Percentiles rank a stretch among this genome's conserved stretches.
These are phyloP conservation scores for Dioscorea cayenensis DNA, from an alignment of 116 monocot genomes.

Conservation along the genomic window DNA sequence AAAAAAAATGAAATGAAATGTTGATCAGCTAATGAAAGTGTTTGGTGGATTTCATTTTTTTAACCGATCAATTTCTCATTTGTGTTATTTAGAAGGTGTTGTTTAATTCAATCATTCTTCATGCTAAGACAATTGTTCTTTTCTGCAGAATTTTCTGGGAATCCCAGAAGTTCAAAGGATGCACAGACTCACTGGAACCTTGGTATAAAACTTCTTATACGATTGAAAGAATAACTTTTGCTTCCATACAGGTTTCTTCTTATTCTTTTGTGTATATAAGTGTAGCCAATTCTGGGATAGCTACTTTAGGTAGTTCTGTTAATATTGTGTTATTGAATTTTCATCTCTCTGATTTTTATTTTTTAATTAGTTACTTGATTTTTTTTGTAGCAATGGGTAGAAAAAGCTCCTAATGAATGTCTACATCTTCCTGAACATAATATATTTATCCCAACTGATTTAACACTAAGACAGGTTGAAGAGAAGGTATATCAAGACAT, in stretches of 20 bases:
- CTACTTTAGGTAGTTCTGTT: background rate
- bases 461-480: conserved; percentile 44
- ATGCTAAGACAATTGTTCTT: background rate
- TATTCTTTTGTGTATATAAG: background rate
- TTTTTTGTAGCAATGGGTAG: conserved; percentile 74
- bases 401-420: conserved; percentile 57
- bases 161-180: conserved; percentile 82
- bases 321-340: background rate
- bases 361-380: conserved; percentile 5
- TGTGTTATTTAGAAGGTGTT: too few species aligned
- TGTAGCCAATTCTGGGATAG: background rate
- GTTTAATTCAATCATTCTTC: background rate
- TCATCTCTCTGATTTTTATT: conserved; percentile 1
- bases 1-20: too few species aligned
- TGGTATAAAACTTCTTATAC: conserved; percentile 85
- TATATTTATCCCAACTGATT: conserved; percentile 78
- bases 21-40: too few species aligned
- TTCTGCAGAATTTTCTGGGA: conserved; percentile 87
- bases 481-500: conserved; percentile 40
- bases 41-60: too few species aligned
- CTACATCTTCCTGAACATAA: conserved; percentile 74
- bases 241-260: conserved; percentile 54
- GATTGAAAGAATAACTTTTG: conserved; percentile 41
- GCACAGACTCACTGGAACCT: conserved; percentile 60
- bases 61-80: too few species aligned